Base-by-base conservation (phyloP, 495 filamentous ascomycete genomes). In the Aspergillus panamensis region DNA sequence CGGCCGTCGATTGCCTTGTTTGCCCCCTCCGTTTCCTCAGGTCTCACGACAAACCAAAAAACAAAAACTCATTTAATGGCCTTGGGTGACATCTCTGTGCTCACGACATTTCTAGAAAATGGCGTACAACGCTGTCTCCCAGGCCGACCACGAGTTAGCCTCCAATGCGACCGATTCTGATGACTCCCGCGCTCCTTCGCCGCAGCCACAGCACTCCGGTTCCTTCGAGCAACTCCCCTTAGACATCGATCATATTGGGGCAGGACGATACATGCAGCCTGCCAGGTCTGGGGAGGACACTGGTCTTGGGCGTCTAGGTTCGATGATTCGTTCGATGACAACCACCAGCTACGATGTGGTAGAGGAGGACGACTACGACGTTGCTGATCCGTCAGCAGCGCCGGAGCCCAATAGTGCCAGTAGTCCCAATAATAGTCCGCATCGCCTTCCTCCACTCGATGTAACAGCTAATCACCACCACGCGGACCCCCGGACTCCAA, bases 401-500 rank as follows among this genome's bases (percentile, higher is more conserved):
- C 65, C 57, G 58, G 63, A 51, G 58, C 59, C 67, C 50, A 68
- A 53, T 59, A 68, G 61, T 64, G 53, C 19, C 45, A 57, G 45
- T 58, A 52, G 55, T 32, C 35, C 48, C 55, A 48, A 45, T 13
- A 25, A 29, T 58, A 58, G 56, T n/a, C 48, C 49, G 60, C 66
- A 59, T 60, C 64, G 55, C 53, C 66, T 68, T 55, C 69, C 71
- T 67, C 70, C 70, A 53, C 69, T 70, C 13, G 63, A 72, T 55
- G 71, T 66, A n/a, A 53, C 66, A 60, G 57, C 66, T 60, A 52
- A 66, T 59, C 58, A 66, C 56, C 66, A 51, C 61, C 70, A 56
- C 59, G 60, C 71, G 52, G 62, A 66, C 61, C 71, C 86, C 43
- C 84, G 81, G 47, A 86, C 84, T 16, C 81, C 83, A 31, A 86